Conservation (phyloP, 2,329 filamentous ascomycete species). For the Claviceps lovelessii region DNA sequence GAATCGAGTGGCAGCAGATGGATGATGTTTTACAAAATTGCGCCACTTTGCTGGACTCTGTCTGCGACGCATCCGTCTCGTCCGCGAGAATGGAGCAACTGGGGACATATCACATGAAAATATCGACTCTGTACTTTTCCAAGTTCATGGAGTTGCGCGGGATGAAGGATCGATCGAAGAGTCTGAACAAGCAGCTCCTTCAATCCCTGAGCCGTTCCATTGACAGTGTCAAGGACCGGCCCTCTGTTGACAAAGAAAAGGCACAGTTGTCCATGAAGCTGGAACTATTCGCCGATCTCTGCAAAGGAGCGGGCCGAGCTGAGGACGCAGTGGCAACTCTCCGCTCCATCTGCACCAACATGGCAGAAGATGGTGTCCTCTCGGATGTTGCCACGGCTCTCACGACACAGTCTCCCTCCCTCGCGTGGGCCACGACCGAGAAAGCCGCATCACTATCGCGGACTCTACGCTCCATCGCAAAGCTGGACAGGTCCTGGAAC, state of each 20-base stretch:
- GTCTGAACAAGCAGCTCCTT: constrained; percentile 28
- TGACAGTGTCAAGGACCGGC: constrained; percentile 42
- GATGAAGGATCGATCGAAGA: constrained; percentile 22
- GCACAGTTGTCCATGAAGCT: constrained; percentile 50
- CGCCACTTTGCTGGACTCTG: constrained; percentile 35
- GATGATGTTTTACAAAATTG: constrained; percentile 46
- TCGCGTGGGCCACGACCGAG: constrained; percentile 38
- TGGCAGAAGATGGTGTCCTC: constrained; percentile 45
- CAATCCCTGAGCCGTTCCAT: constrained; percentile 49
- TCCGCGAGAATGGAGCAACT: constrained; percentile 18
- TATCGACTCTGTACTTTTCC: constrained; percentile 60
- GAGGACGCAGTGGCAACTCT: constrained; percentile 46
- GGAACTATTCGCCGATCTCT: constrained; percentile 50
- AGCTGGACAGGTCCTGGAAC: constrained; percentile 40
- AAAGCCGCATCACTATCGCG: constrained; percentile 41
- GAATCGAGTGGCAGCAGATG: constrained; percentile 37
- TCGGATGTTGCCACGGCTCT: constrained; percentile 37
- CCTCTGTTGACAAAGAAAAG: constrained; percentile 39
- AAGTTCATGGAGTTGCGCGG: constrained; percentile 40
- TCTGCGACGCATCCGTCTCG: constrained; percentile 27
- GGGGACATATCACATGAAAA: constrained; percentile 44
- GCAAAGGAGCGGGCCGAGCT: constrained; percentile 35
- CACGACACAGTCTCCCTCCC: constrained; percentile 31
- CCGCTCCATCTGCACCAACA: constrained; percentile 44
- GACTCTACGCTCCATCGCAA: constrained; percentile 44